phyloP scores from a whole-genome alignment of 2,329 filamentous ascomycete species.

The Hypomyces rosellus region DNA sequence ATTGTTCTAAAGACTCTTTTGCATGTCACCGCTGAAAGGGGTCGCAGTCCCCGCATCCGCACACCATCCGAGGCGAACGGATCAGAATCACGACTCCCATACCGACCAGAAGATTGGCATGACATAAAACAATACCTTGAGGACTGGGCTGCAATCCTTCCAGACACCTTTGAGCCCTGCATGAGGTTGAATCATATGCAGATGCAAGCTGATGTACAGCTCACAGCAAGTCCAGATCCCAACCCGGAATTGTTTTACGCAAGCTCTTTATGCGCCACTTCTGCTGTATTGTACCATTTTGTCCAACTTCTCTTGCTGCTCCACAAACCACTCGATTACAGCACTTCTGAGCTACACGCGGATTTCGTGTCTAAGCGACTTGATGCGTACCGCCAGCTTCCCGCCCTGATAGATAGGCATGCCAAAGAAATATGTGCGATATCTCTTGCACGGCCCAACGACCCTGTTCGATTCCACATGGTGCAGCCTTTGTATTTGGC shows the following conservation, averaged over 20 bases:
- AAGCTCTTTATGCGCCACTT: conserved; percentile 15
- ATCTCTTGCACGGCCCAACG: conserved; percentile 7
- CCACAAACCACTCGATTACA: conserved; percentile 9
- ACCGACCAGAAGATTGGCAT: conserved; percentile 1
- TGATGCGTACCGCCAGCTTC: conserved; percentile 7
- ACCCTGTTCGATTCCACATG: conserved; percentile 10
- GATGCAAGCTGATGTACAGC: not conserved
- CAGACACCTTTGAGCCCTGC: conserved; percentile 14
- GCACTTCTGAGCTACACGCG: not conserved
- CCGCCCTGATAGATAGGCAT: conserved; percentile 9
- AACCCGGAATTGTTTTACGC: conserved; percentile 13
- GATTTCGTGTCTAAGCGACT: conserved; percentile 7
- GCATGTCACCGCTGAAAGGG: conserved; percentile 6
- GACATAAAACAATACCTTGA: conserved; percentile 9
- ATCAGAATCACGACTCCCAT: not conserved
- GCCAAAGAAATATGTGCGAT: conserved; percentile 11
- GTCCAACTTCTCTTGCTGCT: conserved; percentile 13
- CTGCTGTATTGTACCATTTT: conserved; percentile 15
- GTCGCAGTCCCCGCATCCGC: not conserved
- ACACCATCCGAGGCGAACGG: not conserved
- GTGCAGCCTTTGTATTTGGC: conserved; percentile 11
- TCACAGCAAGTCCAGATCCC: not conserved
- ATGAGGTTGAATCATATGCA: conserved; percentile 6
- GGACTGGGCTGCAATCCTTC: conserved; percentile 11
- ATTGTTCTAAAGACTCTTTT: conserved; percentile 12